phyloP scores from a whole-genome alignment of 768 basidiomycete species.

The Leccinum subtestaceum region DNA sequence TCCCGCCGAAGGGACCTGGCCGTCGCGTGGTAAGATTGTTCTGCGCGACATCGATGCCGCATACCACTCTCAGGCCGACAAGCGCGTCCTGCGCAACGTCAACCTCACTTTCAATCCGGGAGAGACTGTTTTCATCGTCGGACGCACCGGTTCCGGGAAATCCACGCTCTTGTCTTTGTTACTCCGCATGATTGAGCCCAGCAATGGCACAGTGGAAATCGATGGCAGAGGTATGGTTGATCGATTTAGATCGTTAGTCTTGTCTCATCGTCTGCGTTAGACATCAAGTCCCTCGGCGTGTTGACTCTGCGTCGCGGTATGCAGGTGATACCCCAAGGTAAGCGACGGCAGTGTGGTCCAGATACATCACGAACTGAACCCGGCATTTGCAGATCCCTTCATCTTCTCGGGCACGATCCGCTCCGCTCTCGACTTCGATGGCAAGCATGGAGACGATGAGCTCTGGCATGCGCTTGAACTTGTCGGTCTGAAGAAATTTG shows the following conservation, averaged over 20 bases:
- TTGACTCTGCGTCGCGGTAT: slow-evolving; percentile 28
- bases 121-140: slow-evolving; percentile 78
- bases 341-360: background rate
- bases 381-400: slow-evolving; percentile 24
- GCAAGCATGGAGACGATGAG: slow-evolving; percentile 20
- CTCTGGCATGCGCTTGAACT: slow-evolving; percentile 43
- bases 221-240: slow-evolving; percentile 51
- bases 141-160: slow-evolving; percentile 76
- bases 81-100: slow-evolving; percentile 57
- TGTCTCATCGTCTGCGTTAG: slow-evolving; percentile 52
- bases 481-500: slow-evolving; percentile 59
- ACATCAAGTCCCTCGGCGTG: slow-evolving; percentile 77
- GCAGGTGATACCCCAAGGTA: slow-evolving; percentile 32
- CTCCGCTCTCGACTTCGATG: slow-evolving; percentile 27
- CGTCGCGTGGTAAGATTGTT: slow-evolving; percentile 57
- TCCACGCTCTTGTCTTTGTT: slow-evolving; percentile 62
- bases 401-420: slow-evolving; percentile 34
- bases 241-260: slow-evolving; percentile 53
- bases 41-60: slow-evolving; percentile 61
- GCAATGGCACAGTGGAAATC: slow-evolving; percentile 74
- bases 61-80: slow-evolving; percentile 68
- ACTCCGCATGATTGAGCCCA: slow-evolving; percentile 74
- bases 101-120: slow-evolving; percentile 62
- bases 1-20: slow-evolving; percentile 22
- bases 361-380: background rate